Base-by-base conservation (phyloP, 495 filamentous ascomycete genomes). In the Hypoxylon trugodes region DNA sequence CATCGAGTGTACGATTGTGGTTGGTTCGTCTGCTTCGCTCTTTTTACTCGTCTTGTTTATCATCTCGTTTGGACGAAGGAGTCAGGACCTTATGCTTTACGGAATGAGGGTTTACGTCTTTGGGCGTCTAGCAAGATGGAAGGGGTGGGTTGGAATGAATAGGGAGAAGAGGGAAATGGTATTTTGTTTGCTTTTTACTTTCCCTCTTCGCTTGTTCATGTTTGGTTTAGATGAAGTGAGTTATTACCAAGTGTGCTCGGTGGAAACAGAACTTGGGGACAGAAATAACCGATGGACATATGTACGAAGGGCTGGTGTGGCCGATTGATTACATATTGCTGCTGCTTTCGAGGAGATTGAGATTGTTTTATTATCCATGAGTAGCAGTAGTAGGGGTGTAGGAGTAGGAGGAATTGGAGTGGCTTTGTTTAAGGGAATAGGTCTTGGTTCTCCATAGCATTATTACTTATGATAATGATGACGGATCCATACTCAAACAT, bases 341-440 rank as follows among this genome's bases (percentile, higher is more conserved):
- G 52, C 52, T 65, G 37, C 61, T 51, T 47, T n/a, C n/a, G n/a
- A n/a, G n/a, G 21, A 47, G 21, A 48, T 53, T 28, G 38, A 59
- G 21, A 65, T 47, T 50, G 61, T 50, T 42, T n/a, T 30, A 40
- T 19, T 47, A 47, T 30, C 21, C 10, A 60, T 28, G 13, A 51
- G 56, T 12, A 60, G 12, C 33, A 51, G 13, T 19, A 22, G 40
- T 26, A 15, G 35, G 16, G 47, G 18, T 19, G 33, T 24, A 36
- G 33, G 35, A 46, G 33, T 32, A 50, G 28, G 51, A 45, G 30
- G 40, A 42, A 18, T 16, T 15, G 28, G 13, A 7, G 24, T 1
- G 9, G 22, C 30, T n/a, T n/a, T n/a, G n/a, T n/a, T n/a, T n/a
- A n/a, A n/a, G 13, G 41, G n/a, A 47, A 36, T 1, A 15, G 19